These are phyloP conservation scores for Phytophthora pistaciae DNA, from an alignment of 352 stramenopile genomes.

Conservation along the genomic window DNA sequence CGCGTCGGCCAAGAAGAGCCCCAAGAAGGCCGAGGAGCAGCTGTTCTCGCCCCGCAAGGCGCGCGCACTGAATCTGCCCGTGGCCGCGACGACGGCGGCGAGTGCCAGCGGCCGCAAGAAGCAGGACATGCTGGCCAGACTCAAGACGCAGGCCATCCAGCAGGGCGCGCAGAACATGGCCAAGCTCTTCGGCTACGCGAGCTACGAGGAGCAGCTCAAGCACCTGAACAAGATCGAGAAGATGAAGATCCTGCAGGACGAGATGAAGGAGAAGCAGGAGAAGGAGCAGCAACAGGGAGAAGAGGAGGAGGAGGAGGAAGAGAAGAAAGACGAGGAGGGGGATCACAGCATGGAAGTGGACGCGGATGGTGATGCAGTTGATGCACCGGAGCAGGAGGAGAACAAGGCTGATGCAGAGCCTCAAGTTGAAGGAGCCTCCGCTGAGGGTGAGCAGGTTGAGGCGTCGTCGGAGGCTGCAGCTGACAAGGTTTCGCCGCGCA, in stretches of 20 bases:
- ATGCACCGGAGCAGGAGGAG: not conserved
- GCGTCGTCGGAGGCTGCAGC: not conserved
- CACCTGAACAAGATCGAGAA: constrained; percentile 75
- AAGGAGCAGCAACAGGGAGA: constrained; percentile 20
- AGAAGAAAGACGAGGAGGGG: not conserved
- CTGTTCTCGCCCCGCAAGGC: constrained; percentile 50
- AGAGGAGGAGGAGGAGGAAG: constrained; percentile 19
- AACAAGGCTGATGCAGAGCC: not conserved
- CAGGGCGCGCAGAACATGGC: constrained; percentile 72
- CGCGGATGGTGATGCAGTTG: not conserved
- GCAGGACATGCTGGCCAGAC: constrained; percentile 61
- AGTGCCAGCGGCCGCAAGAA: constrained; percentile 56
- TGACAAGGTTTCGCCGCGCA: not conserved
- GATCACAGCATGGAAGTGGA: not conserved
- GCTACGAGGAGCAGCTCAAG: constrained; percentile 76
- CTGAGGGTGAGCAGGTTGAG: not conserved
- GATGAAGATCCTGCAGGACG: constrained; percentile 62
- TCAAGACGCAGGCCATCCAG: constrained; percentile 68
- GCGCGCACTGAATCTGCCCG: constrained; percentile 56
- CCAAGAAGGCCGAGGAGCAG: not conserved
- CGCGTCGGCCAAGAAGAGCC: not conserved
- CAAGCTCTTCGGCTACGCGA: constrained; percentile 82
- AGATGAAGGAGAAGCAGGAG: constrained; percentile 44
- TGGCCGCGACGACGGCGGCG: constrained; percentile 42
- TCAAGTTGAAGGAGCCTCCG: not conserved